Evolutionary conservation across 139 green algal genomes (phyloP).

Genomic region (Coccomyxa sp.): DNA sequence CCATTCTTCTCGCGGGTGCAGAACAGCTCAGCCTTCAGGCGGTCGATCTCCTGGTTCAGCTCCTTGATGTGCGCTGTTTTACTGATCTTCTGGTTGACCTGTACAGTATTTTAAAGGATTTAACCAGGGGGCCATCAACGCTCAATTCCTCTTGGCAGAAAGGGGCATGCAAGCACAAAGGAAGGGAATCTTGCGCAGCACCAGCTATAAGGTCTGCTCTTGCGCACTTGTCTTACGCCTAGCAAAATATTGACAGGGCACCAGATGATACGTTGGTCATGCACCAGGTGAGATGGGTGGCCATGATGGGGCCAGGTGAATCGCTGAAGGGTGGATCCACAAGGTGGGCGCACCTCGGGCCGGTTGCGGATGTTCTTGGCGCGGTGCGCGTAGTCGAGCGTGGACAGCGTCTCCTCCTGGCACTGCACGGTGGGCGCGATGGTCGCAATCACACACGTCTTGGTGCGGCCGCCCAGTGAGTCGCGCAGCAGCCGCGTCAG

Average conservation of each 20-base stretch:
- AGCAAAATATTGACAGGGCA: too few species aligned
- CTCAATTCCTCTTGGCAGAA: too few species aligned
- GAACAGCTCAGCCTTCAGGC: slow-evolving; percentile 71
- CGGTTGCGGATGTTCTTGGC: slow-evolving; percentile 99
- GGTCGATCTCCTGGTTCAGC: slow-evolving; percentile 89
- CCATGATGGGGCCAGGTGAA: too few species aligned
- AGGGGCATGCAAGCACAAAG: too few species aligned
- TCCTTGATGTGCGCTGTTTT: slow-evolving; percentile 96
- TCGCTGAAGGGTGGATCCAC: not conserved
- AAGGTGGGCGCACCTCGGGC: slow-evolving; percentile 17
- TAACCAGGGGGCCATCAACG: too few species aligned
- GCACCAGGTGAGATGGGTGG: too few species aligned
- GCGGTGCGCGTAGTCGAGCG: slow-evolving; percentile 96
- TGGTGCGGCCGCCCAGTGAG: slow-evolving; percentile 81
- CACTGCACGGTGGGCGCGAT: slow-evolving; percentile 85
- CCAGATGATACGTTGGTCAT: too few species aligned
- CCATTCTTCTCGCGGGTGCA: slow-evolving; percentile 91
- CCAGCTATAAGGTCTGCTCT: too few species aligned
- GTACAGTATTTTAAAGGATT: not conserved
- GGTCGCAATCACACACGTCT: slow-evolving; percentile 98
- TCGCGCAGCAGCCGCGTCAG: slow-evolving; percentile 95
- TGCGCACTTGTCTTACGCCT: too few species aligned
- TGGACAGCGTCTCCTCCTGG: slow-evolving; percentile 94
- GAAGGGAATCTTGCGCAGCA: too few species aligned
- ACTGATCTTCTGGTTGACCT: slow-evolving; percentile 85